Percentiles rank a stretch among this genome's conserved stretches.
Evolutionary conservation across 1,139 yeast species (phyloP).

Genomic region (Blastobotrys proliferans): DNA sequence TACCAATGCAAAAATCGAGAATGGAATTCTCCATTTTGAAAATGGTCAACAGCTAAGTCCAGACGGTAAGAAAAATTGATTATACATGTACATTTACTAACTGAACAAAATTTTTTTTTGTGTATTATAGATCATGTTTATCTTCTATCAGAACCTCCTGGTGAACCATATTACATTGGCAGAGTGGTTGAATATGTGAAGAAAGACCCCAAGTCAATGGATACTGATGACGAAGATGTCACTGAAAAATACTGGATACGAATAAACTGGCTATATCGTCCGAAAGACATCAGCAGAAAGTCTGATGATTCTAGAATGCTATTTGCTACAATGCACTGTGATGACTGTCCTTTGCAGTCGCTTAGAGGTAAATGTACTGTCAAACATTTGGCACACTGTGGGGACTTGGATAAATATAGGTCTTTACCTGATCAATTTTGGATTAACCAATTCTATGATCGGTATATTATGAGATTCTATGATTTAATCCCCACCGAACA

Average conservation of each 20-base stretch:
- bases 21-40: constrained; percentile 34
- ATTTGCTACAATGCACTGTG: constrained; percentile 84
- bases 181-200: constrained; percentile 69
- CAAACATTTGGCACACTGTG: constrained; percentile 62
- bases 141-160: constrained; percentile 89
- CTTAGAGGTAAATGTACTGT: constrained; percentile 76
- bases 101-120: not conserved
- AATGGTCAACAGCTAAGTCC: constrained; percentile 34
- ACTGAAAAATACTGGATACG: constrained; percentile 51
- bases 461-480: constrained; percentile 80
- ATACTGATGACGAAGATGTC: constrained; percentile 7
- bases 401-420: constrained; percentile 52
- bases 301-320: constrained; percentile 69
- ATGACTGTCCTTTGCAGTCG: constrained; percentile 71
- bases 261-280: constrained; percentile 90
- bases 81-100: not conserved
- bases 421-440: constrained; percentile 67
- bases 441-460: constrained; percentile 80
- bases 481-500: constrained; percentile 65
- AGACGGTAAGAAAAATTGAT: constrained; percentile 28
- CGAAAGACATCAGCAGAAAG: constrained; percentile 72
- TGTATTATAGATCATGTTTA: constrained; percentile 57
- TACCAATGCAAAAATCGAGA: constrained; percentile 40
- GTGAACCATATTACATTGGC: constrained; percentile 91
- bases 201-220: constrained; percentile 13